Base-by-base conservation (phyloP, 225 moss, liverwort and hornwort genomes). In the Sphagnum tenellum region DNA sequence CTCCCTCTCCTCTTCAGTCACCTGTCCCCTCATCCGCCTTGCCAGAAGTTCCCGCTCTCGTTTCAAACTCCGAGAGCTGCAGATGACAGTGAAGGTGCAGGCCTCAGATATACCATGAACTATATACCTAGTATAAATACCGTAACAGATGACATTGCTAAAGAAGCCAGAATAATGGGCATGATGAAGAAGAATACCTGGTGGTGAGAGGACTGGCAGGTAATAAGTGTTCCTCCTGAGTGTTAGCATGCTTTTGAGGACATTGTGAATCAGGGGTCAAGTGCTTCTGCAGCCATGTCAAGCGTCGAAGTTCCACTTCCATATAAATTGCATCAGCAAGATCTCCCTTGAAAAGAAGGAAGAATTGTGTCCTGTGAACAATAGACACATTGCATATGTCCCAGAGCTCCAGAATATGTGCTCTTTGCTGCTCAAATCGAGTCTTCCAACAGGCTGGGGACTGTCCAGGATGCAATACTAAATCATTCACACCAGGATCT, bases 361-460 rank as follows among this genome's bases (percentile, higher is more conserved):
- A 89, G 65, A 98, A 98, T 50, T 98, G 93, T 49, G 98, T 93
- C 72, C 93, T 82, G 64, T 93, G 98, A 52, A 98, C 82, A 46
- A 98, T 90, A 10, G 98, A 98, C 53, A 98, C 98, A 45, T 91
- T 85, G 72, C 98, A 98, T 2, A 77, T 66, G 67, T 98, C 89
- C 98, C 98, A 98, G 46, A 98, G 78, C 77, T 98, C 98, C 4
- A 98, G 74, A 63, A 98, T 98, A 2, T 78, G 72, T 57, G 80
- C 78, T 57, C 93, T 77, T 73, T 93, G 93, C 78, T 85, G 82
- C 5, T 91, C 89, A 62, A 83, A 93, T 51, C 90, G 87, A 12
- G 62, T 47, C 52, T 83, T 77, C 93, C 90, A 90, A 64, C 86
- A 83, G 70, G 82, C 77, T 4, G 89, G 90, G 52, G 98, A 90